These are phyloP conservation scores for Trichoderma guizhouense DNA, from an alignment of 2,329 filamentous ascomycete species.

Conservation along the genomic window DNA sequence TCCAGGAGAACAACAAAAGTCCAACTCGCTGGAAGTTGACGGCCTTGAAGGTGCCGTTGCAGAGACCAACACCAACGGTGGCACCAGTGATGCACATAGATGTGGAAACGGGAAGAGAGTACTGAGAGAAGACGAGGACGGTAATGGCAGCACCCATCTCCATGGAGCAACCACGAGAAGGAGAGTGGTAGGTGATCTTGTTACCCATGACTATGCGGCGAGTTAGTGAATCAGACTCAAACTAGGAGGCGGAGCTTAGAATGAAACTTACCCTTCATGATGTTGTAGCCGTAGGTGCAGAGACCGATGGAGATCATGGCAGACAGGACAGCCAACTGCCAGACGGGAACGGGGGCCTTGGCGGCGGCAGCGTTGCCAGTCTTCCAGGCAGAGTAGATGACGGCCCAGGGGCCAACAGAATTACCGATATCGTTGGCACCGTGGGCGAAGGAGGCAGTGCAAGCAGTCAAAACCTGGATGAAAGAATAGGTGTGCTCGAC, in stretches of 20 bases:
- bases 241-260: background rate
- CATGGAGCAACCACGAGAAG: conserved; percentile 63
- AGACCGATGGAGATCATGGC: conserved; percentile 63
- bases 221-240: background rate
- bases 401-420: conserved; percentile 66
- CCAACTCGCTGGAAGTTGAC: conserved; percentile 74
- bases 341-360: conserved; percentile 66
- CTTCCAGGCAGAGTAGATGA: conserved; percentile 65
- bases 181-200: conserved; percentile 69
- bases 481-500: conserved; percentile 68
- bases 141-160: conserved; percentile 77
- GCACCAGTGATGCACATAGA: conserved; percentile 79
- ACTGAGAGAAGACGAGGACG: conserved; percentile 72
- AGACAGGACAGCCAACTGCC: conserved; percentile 71
- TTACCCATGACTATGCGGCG: conserved; percentile 66
- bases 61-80: conserved; percentile 73
- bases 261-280: conserved; percentile 66
- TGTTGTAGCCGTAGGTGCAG: conserved; percentile 76
- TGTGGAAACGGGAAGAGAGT: conserved; percentile 71
- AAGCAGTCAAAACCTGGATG: conserved; percentile 64
- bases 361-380: conserved; percentile 58
- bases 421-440: conserved; percentile 76
- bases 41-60: conserved; percentile 68
- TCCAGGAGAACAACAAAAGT: conserved; percentile 62
- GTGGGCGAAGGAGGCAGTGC: conserved; percentile 71